Evolutionary conservation across 148 eudicot genomes (phyloP).

Genomic region (Vaccinium myrtillus): DNA sequence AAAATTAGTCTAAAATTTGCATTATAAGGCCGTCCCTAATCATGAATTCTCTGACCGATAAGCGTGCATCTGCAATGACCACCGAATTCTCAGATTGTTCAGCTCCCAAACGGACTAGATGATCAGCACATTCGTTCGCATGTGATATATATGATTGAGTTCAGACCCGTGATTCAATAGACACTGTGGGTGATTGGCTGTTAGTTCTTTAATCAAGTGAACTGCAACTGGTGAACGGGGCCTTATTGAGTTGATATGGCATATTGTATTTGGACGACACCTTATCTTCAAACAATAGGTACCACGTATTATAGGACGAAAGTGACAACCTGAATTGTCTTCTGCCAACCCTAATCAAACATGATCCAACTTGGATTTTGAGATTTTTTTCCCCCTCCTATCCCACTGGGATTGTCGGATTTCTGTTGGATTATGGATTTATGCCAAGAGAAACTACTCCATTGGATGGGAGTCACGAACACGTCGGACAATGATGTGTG

Average conservation of each 20-base stretch:
- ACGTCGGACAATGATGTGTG: background rate
- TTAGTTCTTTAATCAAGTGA: no score
- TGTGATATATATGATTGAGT: no score
- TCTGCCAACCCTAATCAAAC: constrained; percentile 12
- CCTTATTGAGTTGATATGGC: background rate
- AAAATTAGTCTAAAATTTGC: no score
- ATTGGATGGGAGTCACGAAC: background rate
- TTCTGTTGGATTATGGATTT: background rate
- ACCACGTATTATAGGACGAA: background rate
- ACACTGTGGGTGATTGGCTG: no score
- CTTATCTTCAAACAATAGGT: background rate
- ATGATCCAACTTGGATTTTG: background rate
- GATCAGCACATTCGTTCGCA: no score
- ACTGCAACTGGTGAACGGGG: no score
- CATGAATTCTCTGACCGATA: no score
- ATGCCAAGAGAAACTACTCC: background rate
- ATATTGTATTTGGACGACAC: background rate
- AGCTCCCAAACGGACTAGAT: no score
- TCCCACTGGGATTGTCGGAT: constrained; percentile 9
- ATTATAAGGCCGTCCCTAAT: no score
- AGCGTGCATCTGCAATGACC: no score
- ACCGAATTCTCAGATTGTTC: no score
- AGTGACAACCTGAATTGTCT: background rate
- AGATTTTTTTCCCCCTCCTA: background rate
- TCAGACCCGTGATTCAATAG: no score